Evolutionary conservation across 192 early-diverging fungal species (phyloP), one percentile per base, ranked within the genome.

Genomic region (Rhizoclosmatium sp.): DNA sequence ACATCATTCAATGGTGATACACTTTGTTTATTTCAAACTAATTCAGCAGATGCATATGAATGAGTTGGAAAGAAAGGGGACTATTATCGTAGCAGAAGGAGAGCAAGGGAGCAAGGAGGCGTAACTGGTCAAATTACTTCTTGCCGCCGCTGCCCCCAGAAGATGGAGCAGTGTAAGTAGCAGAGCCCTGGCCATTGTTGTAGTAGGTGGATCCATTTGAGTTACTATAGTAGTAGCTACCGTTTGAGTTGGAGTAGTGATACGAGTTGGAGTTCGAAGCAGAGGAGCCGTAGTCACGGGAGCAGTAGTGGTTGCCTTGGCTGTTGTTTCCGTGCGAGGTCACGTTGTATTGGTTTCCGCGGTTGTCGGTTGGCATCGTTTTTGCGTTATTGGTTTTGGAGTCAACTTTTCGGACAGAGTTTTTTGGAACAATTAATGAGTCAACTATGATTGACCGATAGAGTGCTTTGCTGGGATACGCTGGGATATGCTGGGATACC

Each of bases 241-340:
- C 31, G 46, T 69, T 9, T 14, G 68, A 69, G 68, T 69, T 69
- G 46, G 68, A 69, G 47, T 69, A 69, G 68, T 69, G 68, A 46
- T 69, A 69, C 16, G 46, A 47, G 68, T 69, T 69, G 42, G 41
- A 14, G 68, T 69, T 69, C 19, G 68, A 39, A 12, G 68, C 68
- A 1, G 68, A 69, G 68, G 19, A 21, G 39, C 68, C 68, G 46
- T 47, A 69, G 45, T 69, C 68, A 39, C 68, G 68, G n/a, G 42
- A 47, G 44, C 42, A 69, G 46, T 47, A 65, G 62, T 65, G 62
- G 62, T 65, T 65, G 62, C 62, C 62, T 39, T 65, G 62, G 62
- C 39, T 40, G 62, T 65, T 65, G 19, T 19, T 65, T 2, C 62
- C 62, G 21, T 19, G 39, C 21, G 41, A 65, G 3, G 2, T 65